Evolutionary conservation across 1,284 basidiomycete species (phyloP).

Genomic region (Cryptococcus floricola): DNA sequence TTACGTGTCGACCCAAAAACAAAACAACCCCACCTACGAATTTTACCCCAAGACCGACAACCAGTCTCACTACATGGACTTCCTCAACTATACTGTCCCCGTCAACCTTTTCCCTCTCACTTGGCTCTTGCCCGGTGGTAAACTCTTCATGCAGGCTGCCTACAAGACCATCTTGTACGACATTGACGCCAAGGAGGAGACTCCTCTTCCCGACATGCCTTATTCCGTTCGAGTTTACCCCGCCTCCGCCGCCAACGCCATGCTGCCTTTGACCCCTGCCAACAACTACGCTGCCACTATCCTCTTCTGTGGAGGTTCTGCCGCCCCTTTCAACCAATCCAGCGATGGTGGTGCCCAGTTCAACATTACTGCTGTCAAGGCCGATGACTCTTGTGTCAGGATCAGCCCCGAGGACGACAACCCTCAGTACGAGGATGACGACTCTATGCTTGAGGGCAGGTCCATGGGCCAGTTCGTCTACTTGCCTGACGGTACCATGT

Average conservation of each 20-base stretch:
- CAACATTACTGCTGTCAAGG: conserved; percentile 44
- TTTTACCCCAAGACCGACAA: conserved; percentile 65
- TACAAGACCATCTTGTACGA: conserved; percentile 47
- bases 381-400: conserved; percentile 50
- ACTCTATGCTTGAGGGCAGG: conserved; percentile 65
- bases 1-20: conserved; percentile 62
- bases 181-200: conserved; percentile 34
- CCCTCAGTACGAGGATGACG: conserved; percentile 61
- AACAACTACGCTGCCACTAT: conserved; percentile 85
- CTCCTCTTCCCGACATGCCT: conserved; percentile 47
- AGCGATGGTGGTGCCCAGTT: conserved; percentile 42
- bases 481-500: conserved; percentile 47
- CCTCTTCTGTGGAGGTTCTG: conserved; percentile 81
- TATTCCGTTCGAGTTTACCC: conserved; percentile 80
- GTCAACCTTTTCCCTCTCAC: conserved; percentile 83
- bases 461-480: conserved; percentile 71
- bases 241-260: conserved; percentile 79
- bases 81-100: conserved; percentile 80
- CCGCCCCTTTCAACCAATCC: conserved; percentile 49
- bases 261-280: conserved; percentile 82
- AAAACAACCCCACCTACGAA: conserved; percentile 75
- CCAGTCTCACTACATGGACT: conserved; percentile 62
- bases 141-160: conserved; percentile 66
- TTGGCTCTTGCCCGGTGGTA: conserved; percentile 75
- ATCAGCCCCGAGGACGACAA: conserved; percentile 72